Conservation (phyloP, 495 filamentous ascomycete genomes). For the Penicillium waksmanii region DNA sequence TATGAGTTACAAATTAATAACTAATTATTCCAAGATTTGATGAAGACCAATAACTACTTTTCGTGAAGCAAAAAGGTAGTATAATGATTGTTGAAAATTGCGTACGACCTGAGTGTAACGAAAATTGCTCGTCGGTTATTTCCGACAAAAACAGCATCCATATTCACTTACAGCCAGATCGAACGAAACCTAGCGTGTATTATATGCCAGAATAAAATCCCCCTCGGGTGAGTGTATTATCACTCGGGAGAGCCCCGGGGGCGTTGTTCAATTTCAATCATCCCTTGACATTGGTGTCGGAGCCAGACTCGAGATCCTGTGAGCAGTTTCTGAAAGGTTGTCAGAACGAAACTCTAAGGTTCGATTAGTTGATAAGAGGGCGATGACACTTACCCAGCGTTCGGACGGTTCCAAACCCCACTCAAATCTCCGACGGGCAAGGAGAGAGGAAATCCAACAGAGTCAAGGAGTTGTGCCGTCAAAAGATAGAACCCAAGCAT, state of each 20-base stretch:
- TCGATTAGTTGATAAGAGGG: not conserved
- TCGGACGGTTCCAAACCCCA: constrained; percentile 7
- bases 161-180: too few species aligned
- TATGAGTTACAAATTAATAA: too few species aligned
- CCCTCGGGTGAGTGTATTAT: not conserved
- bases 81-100: too few species aligned
- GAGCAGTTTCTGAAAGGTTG: not conserved
- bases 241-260: too few species aligned
- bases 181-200: too few species aligned
- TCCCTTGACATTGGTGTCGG: not conserved
- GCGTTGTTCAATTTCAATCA: not conserved
- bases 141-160: too few species aligned
- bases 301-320: not conserved
- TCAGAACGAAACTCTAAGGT: not conserved
- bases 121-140: too few species aligned
- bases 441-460: constrained; percentile 17
- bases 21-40: too few species aligned
- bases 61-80: too few species aligned
- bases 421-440: constrained; percentile 20
- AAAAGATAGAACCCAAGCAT: constrained; percentile 17
- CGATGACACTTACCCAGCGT: constrained; percentile 6
- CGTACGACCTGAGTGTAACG: too few species aligned
- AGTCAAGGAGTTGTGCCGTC: constrained; percentile 17
- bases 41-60: too few species aligned
- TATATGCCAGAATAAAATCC: too few species aligned